Evolutionary conservation across 805 yeast genomes (phyloP).

Genomic region (Yarrowia phangngaensis): DNA sequence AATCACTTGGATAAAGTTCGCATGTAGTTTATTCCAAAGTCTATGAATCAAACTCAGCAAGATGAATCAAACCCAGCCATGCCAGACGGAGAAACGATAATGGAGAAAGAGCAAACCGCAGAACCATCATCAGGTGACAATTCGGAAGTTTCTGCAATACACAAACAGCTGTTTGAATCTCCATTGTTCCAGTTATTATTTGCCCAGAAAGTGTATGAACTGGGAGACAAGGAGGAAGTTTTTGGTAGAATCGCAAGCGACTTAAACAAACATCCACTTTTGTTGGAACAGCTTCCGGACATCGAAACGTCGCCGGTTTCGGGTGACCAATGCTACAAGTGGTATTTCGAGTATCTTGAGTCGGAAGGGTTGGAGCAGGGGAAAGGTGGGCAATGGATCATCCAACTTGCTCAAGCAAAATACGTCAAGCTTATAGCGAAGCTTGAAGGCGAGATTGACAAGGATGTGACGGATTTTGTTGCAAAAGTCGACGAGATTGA

Average conservation of each 20-base stretch:
- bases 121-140: not conserved
- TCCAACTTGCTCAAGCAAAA: slow-evolving; percentile 11
- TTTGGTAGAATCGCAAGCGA: slow-evolving; percentile 33
- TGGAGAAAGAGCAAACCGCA: slow-evolving; percentile 3
- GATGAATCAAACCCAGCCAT: not conserved
- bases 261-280: slow-evolving; percentile 37
- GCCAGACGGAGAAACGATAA: too few relatives aligned
- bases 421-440: slow-evolving; percentile 9
- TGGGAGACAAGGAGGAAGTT: slow-evolving; percentile 29
- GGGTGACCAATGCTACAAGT: slow-evolving; percentile 3
- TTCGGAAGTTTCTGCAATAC: not conserved
- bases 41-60: slow-evolving; percentile 13
- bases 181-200: slow-evolving; percentile 36
- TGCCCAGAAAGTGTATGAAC: slow-evolving; percentile 39
- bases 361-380: slow-evolving; percentile 18
- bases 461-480: slow-evolving; percentile 5
- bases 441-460: slow-evolving; percentile 2
- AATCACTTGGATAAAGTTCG: too few relatives aligned
- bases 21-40: too few relatives aligned
- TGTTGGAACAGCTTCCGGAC: slow-evolving; percentile 27
- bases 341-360: slow-evolving; percentile 2
- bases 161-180: not conserved
- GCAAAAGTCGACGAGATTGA: slow-evolving; percentile 2
- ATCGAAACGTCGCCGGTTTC: slow-evolving; percentile 4
- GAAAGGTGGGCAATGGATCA: slow-evolving; percentile 18